Percentiles rank a stretch among this genome's conserved stretches.
Evolutionary conservation across 2,329 filamentous ascomycete species (phyloP).

Genomic region (Fonsecaea multimorphosa): DNA sequence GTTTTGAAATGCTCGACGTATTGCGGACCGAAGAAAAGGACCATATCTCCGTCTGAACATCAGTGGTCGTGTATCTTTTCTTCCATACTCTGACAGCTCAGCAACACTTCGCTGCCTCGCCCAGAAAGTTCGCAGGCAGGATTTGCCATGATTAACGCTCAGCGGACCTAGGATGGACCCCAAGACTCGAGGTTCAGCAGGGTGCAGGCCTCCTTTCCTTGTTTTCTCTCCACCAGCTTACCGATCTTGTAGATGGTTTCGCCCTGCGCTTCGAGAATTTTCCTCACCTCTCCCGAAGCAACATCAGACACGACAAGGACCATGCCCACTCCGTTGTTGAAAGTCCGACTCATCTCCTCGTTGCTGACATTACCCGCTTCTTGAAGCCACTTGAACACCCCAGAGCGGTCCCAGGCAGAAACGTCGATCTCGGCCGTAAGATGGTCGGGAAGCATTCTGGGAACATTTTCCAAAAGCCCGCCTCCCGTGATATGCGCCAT

Average conservation of each 20-base stretch:
- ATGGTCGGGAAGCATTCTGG: slow-evolving; percentile 81
- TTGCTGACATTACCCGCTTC: slow-evolving; percentile 66
- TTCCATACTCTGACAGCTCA: slow-evolving; percentile 1
- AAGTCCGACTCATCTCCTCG: slow-evolving; percentile 85
- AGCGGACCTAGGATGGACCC: slow-evolving; percentile 34
- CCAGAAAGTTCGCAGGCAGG: not conserved
- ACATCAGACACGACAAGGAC: slow-evolving; percentile 76
- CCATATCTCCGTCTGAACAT: not conserved
- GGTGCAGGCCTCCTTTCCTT: slow-evolving; percentile 62
- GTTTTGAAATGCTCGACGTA: slow-evolving; percentile 5
- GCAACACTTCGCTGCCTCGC: not conserved
- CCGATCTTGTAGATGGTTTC: slow-evolving; percentile 82
- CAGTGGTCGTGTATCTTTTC: not conserved
- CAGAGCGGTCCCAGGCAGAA: slow-evolving; percentile 73
- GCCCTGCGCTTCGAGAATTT: slow-evolving; percentile 68
- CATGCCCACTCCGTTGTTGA: slow-evolving; percentile 96
- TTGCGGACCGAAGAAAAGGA: not conserved
- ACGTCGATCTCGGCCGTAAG: slow-evolving; percentile 84
- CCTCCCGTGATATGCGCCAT: slow-evolving; percentile 97
- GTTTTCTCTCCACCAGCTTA: slow-evolving; percentile 64
- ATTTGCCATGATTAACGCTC: not conserved
- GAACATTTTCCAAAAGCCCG: slow-evolving; percentile 90
- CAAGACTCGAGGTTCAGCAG: slow-evolving; percentile 64
- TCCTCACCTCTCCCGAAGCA: slow-evolving; percentile 66
- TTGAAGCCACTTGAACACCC: slow-evolving; percentile 89